Base-by-base conservation (phyloP, 805 yeast genomes). In the Debaryomyces hansenii region DNA sequence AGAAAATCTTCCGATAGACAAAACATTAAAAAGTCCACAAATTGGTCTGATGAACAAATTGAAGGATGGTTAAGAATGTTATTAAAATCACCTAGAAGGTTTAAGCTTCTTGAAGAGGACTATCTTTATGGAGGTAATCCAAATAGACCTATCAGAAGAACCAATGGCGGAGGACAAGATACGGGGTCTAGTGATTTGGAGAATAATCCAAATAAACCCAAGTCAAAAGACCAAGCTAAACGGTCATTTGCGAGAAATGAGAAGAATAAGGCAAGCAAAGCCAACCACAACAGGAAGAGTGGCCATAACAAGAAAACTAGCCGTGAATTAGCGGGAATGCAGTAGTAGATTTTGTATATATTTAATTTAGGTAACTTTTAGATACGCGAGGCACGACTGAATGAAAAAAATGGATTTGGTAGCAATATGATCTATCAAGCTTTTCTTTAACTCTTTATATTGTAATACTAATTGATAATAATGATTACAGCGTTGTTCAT, bases 11-110 rank as follows among this genome's bases (percentile, higher is more conserved):
- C 70, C 37, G 64, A 59, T 8, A 72, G 96, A 43, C 65, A 69
- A 28, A 75, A 74, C 20, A 67, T 89, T 59, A 79, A 75, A 51
- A 54, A 62, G 5, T 70, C 72, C 33, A 77, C 84, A 0, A 72
- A 72, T 0, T 90, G 96, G 96, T 73, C 90, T 0, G 91, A 90
- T 63, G 96, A 90, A 58, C 96, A 89, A 61, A 81, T 92, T 40
- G 97, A 91, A 72, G 96, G 96, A 0, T 92, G 97, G 97, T 85
- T 85, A 1, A 69, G 86, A 46, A 85, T 87, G 85, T 60, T 90
- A 15, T 75, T 80, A 42, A 79, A 79, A 55, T 79, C 83, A 37
- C 90, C 94, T 0, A 72, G 73, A 37, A 72, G 87, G 46, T 84
- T 79, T 52, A 77, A 78, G 54, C 48, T 80, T 2, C 60, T 87